Base-by-base conservation (phyloP, 192 early-diverging fungal species). In the Backusella liffmaniae region DNA sequence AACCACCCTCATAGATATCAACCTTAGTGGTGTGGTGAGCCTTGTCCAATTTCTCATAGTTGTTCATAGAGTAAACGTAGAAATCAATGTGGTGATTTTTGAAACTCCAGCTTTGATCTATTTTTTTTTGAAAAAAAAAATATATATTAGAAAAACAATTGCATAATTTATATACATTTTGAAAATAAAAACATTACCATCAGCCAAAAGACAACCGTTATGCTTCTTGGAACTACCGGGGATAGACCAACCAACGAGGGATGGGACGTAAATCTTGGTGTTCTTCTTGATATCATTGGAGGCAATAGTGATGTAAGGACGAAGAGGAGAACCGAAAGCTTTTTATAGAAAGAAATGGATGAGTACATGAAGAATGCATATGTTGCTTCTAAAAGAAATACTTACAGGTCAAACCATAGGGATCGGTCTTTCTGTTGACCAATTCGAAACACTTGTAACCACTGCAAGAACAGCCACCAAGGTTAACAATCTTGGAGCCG, bases 71-170 rank as follows among this genome's bases (percentile, higher is more conserved):
- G 51, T 77, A 72, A 23, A 77, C 76, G 30, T 75, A 83, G 59
- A 73, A 80, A 70, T 83, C 82, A 73, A 83, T 78, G 46, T 83
- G 82, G 13, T 68, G 42, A 21, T 73, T 62, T 3, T 32, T 65
- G 44, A 83, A 83, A 69, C 78, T 79, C 82, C 82, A 83, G 73
- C 77, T 79, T 68, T 83, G 56, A 74, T 81, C 78, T 76, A 51
- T 46, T n/a, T 68, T 23, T 13, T 32, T 26, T 23, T 23, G 1
- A 23, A 70, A 21, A 6, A 41, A 10, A 26, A 42, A 7, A 37
- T 10, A 12, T 12, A 39, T 9, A 39, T 30, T 67, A 56, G 53
- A 56, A 21, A 44, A 21, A 44, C 3, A 16, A 16, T 16, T 44
- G 42, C 42, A 44, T 44, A 44, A 10, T 56, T 56, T 21, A 21